A percentile compares a stretch with the other conserved stretches of the same genome.
These are phyloP conservation scores for Carex kokanica DNA, from an alignment of 176 grass and related monocot genomes.

Conservation along the genomic window DNA sequence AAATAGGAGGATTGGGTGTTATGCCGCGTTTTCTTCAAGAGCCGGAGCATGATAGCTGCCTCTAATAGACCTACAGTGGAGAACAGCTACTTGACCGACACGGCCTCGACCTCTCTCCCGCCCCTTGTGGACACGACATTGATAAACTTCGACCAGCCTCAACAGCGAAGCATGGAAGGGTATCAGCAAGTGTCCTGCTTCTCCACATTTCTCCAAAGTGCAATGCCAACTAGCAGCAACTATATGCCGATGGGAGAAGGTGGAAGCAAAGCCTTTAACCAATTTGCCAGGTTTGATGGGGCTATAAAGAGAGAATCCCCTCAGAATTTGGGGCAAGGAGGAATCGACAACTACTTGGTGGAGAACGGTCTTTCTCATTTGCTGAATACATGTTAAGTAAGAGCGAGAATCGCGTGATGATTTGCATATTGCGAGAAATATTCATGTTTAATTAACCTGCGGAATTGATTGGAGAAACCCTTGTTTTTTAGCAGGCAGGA, in stretches of 20 bases:
- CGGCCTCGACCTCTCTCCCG: slow-evolving; percentile 50
- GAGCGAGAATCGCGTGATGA: background rate
- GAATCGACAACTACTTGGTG: slow-evolving; percentile 56
- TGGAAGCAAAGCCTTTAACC: slow-evolving; percentile 44
- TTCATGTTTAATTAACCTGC: slow-evolving; percentile 5
- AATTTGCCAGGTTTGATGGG: slow-evolving; percentile 59
- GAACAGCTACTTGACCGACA: slow-evolving; percentile 39
- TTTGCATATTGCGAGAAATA: background rate
- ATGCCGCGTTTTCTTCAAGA: slow-evolving; percentile 87
- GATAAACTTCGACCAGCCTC: slow-evolving; percentile 55
- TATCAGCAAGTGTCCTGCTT: slow-evolving; percentile 95
- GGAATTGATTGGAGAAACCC: slow-evolving; percentile 19
- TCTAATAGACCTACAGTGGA: slow-evolving; percentile 32
- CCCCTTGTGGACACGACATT: slow-evolving; percentile 59
- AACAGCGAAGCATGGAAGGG: slow-evolving; percentile 48
- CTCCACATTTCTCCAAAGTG: slow-evolving; percentile 48
- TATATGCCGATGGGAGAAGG: slow-evolving; percentile 26
- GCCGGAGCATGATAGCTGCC: slow-evolving; percentile 36
- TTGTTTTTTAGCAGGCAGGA: background rate
- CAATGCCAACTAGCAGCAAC: background rate
- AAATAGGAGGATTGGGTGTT: slow-evolving; percentile 89
- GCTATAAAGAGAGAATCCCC: slow-evolving; percentile 55
- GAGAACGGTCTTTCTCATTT: slow-evolving; percentile 67
- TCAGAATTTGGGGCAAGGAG: slow-evolving; percentile 49
- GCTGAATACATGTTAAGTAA: slow-evolving; percentile 48